Evolutionary conservation across 495 filamentous ascomycete genomes (phyloP).

Genomic region (Pseudomonodictys pantanalensis): DNA sequence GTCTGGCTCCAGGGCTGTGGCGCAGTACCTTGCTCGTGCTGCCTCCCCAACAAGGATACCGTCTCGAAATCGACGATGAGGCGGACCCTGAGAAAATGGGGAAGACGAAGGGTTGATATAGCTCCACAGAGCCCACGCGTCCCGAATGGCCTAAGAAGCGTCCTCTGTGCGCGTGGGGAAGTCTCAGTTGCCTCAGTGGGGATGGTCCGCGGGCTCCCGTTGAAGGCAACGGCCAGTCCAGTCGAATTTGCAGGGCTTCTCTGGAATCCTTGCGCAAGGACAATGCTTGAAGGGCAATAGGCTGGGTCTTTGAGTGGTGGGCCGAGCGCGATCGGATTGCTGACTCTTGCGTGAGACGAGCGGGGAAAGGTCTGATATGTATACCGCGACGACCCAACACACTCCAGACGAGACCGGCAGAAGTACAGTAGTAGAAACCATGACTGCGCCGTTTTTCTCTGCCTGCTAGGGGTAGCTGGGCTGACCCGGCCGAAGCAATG

Average conservation of each 20-base stretch:
- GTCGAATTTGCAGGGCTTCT: neutral
- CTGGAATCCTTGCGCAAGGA: constrained; percentile 8
- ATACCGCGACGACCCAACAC: constrained; percentile 13
- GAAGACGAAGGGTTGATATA: constrained; percentile 13
- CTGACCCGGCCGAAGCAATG: constrained; percentile 18
- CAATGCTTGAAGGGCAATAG: neutral
- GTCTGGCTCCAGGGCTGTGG: no score
- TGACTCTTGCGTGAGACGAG: constrained; percentile 24
- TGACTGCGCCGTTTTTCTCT: constrained; percentile 14
- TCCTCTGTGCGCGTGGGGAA: constrained; percentile 20
- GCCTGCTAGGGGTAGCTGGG: constrained; percentile 25
- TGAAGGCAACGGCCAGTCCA: constrained; percentile 11
- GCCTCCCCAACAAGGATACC: constrained; percentile 9
- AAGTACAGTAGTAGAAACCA: constrained; percentile 1
- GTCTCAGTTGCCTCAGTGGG: constrained; percentile 23
- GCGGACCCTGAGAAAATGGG: constrained; percentile 4
- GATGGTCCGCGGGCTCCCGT: constrained; percentile 18
- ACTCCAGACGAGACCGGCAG: constrained; percentile 14
- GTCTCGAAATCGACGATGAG: constrained; percentile 1
- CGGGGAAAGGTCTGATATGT: constrained; percentile 21
- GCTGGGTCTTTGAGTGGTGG: constrained; percentile 6
- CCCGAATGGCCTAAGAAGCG: neutral
- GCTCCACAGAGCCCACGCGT: neutral
- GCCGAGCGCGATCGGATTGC: constrained; percentile 15
- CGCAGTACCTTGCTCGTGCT: no score